Conservation (phyloP, 805 yeast genomes). For the Saccharomyces kudriavzevii region DNA sequence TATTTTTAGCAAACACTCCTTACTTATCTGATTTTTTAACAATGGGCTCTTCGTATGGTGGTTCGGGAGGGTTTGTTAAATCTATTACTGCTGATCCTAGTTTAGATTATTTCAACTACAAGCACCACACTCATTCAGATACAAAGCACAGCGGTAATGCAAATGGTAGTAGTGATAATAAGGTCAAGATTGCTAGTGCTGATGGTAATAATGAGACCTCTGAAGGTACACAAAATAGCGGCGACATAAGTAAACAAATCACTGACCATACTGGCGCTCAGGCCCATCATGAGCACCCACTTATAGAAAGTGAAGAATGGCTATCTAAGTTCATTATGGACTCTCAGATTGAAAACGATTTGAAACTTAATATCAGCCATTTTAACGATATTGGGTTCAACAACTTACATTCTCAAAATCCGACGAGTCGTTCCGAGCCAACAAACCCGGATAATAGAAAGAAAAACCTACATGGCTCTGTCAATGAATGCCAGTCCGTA, state of each 20-base stretch:
- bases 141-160: background rate
- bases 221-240: background rate
- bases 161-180: background rate
- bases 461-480: background rate
- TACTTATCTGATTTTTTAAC: slow-evolving; percentile 34
- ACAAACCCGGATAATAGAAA: background rate
- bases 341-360: slow-evolving; percentile 25
- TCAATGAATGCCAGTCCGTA: background rate
- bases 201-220: background rate
- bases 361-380: slow-evolving; percentile 38
- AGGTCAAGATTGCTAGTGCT: background rate
- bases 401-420: background rate
- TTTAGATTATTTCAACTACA: slow-evolving; percentile 30
- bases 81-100: slow-evolving; percentile 24
- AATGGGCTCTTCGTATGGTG: slow-evolving; percentile 35
- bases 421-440: background rate
- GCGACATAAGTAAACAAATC: background rate
- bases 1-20: slow-evolving; percentile 28
- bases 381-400: slow-evolving; percentile 50
- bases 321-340: slow-evolving; percentile 50
- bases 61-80: slow-evolving; percentile 31
- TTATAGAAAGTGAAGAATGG: slow-evolving; percentile 37
- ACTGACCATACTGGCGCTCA: background rate
- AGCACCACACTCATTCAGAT: slow-evolving; percentile 15
- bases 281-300: background rate